Evolutionary conservation across 306 rosid species (phyloP), one percentile per base, ranked within the genome.

Genomic region (Gastrolobium villosum): DNA sequence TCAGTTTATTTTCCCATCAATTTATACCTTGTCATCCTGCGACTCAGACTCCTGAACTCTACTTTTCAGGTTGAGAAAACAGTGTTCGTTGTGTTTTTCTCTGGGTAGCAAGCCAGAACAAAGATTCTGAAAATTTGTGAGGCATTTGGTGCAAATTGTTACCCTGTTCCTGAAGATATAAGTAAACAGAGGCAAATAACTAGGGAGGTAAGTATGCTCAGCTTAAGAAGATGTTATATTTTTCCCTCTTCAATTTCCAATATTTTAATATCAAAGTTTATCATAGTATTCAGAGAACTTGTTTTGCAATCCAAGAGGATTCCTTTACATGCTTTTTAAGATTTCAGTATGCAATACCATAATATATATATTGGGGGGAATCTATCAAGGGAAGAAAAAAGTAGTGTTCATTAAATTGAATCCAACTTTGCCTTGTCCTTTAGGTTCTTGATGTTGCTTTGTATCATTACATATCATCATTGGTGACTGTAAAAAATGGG

Each of bases 41-140:
- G 75, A n/a, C 64, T 32, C 77, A 34, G 46, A 62, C 32, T 77
- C 62, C 20, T 31, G 32, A 40, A 44, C 20, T 67, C 77, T 35
- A 34, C 40, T 70, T 81, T 90, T 75, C 89, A 93, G 98, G 88
- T 91, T 80, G 98, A 93, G 79, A 91, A 93, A 84, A 79, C 83
- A 52, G 96, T 88, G 40, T 93, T 93, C 60, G 98, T 93, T 41
- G 98, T 93, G 74, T 89, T 91, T 82, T 93, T 91, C 91, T 93
- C 98, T 4, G 98, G 98, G 75, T 88, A 91, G 82, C 98, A 91
- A 79, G 93, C 96, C 68, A 86, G 92, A 81, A 78, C 87, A 67
- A 93, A 93, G 88, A 90, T 91, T 83, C 75, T 89, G 85, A 93
- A 91, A 88, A 93, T 93, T 69, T 93, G 96, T 70, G 98, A 93